Evolutionary conservation across 2,329 filamentous ascomycete genomes (phyloP).

Genomic region (Alternaria sp.): DNA sequence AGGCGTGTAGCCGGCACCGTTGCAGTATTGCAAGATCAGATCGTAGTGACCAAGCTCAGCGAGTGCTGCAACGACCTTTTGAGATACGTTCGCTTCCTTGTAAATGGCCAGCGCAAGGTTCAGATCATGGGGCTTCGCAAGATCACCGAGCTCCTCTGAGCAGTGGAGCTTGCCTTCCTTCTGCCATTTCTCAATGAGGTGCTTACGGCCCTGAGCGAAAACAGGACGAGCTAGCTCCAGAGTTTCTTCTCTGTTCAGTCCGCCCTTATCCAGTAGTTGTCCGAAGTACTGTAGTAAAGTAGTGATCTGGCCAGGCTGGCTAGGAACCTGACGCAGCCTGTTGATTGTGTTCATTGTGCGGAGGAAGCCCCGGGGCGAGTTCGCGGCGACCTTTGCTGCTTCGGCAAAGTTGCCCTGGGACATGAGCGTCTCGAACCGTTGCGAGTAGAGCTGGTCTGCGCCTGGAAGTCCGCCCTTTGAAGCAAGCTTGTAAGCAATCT

Average conservation of each 20-base stretch:
- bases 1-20: conserved; percentile 87
- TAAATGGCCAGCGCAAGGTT: conserved; percentile 89
- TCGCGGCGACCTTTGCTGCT: conserved; percentile 94
- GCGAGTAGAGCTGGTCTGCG: conserved; percentile 90
- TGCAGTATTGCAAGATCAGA: conserved; percentile 91
- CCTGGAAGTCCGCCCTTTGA: conserved; percentile 93
- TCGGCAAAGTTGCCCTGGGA: conserved; percentile 81
- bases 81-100: conserved; percentile 85
- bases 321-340: conserved; percentile 87
- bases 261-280: conserved; percentile 94
- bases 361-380: conserved; percentile 94
- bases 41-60: conserved; percentile 97
- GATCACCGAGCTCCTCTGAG: conserved; percentile 95
- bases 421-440: conserved; percentile 91
- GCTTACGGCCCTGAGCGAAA: conserved; percentile 90
- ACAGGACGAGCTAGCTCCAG: conserved; percentile 93
- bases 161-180: conserved; percentile 94
- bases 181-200: conserved; percentile 97
- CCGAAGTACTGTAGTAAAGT: conserved; percentile 98
- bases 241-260: conserved; percentile 91
- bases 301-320: conserved; percentile 85
- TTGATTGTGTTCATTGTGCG: conserved; percentile 95
- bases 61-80: conserved; percentile 94
- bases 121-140: conserved; percentile 89
- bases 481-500: conserved; percentile 94